Percentiles rank a stretch among this genome's conserved stretches.
Conservation (phyloP, 192 early-diverging fungal genomes). For the Podila clonocystis region DNA sequence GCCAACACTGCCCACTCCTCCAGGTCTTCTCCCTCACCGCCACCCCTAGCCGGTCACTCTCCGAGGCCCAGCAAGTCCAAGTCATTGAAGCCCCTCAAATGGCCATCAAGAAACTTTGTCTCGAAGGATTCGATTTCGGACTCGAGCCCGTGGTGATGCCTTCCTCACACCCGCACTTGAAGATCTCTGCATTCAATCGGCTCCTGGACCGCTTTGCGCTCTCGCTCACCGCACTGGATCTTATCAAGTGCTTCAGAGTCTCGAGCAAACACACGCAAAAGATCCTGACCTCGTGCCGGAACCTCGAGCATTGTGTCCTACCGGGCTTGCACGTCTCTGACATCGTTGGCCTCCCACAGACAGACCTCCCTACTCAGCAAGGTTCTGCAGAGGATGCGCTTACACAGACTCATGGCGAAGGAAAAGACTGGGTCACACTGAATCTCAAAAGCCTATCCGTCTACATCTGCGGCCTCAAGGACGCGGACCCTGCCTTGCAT, state of each 20-base stretch:
- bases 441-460: background rate
- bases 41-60: background rate
- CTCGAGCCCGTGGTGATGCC: background rate
- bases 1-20: background rate
- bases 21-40: background rate
- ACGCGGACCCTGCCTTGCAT: background rate
- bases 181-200: background rate
- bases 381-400: too few species aligned
- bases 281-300: background rate
- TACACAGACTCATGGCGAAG: background rate
- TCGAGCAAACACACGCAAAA: background rate
- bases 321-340: background rate
- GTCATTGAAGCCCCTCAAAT: background rate
- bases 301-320: background rate
- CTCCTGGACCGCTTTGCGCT: background rate
- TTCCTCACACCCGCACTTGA: background rate
- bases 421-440: background rate
- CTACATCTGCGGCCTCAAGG: constrained; percentile 1
- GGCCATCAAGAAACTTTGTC: background rate
- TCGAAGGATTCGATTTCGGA: background rate
- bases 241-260: background rate
- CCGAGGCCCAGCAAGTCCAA: background rate
- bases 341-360: background rate
- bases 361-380: too few species aligned
- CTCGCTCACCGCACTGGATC: background rate